Conservation (phyloP, 139 green algal genomes). For the Coccomyxa sp. region DNA sequence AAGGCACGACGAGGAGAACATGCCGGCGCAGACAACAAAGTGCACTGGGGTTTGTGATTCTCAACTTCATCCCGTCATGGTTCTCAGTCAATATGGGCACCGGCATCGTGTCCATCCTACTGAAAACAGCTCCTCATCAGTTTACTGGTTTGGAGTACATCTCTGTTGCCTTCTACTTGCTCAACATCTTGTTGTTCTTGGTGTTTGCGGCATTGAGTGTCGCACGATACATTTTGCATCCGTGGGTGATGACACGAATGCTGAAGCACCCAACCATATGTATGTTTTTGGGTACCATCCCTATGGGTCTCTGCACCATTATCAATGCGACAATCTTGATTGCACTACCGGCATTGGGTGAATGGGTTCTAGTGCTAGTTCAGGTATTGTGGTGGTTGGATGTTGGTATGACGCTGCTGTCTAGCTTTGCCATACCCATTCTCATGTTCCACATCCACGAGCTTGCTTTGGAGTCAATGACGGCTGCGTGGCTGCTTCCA, state of each 20-base stretch:
- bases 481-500: slow-evolving; percentile 14
- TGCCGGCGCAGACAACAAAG: too few relatives aligned
- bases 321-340: slow-evolving; percentile 10
- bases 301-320: slow-evolving; percentile 9
- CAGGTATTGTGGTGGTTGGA: slow-evolving; percentile 14
- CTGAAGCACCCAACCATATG: not conserved
- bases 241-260: slow-evolving; percentile 1
- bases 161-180: slow-evolving; percentile 5
- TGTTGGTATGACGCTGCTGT: slow-evolving; percentile 1
- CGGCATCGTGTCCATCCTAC: slow-evolving; percentile 11
- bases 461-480: slow-evolving; percentile 14
- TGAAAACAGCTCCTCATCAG: slow-evolving; percentile 13
- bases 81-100: slow-evolving; percentile 17
- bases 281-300: slow-evolving; percentile 12
- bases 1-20: too few relatives aligned
- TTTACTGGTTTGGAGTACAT: slow-evolving; percentile 12
- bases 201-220: slow-evolving; percentile 2
- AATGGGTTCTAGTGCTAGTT: not conserved
- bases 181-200: slow-evolving; percentile 10
- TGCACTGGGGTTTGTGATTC: not conserved
- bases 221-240: slow-evolving; percentile 5
- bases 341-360: slow-evolving; percentile 6
- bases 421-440: slow-evolving; percentile 10
- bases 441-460: slow-evolving; percentile 17
- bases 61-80: slow-evolving; percentile 20